Percentiles rank a stretch among this genome's conserved stretches.
Evolutionary conservation across 2,329 filamentous ascomycete species (phyloP).

Genomic region (Massarina eburnea): DNA sequence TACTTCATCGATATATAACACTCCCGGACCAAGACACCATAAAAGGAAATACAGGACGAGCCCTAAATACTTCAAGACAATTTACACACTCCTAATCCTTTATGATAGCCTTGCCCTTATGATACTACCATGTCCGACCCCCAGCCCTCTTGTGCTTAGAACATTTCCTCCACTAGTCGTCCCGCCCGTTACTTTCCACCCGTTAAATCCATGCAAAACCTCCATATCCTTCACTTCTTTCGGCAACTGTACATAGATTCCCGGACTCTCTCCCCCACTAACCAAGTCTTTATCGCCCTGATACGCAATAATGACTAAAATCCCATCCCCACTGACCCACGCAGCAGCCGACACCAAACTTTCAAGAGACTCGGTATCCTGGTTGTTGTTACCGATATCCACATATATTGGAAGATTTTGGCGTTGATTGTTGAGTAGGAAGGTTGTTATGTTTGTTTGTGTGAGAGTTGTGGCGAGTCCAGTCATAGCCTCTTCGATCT

Average conservation of each 20-base stretch:
- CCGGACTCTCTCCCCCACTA: background rate
- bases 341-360: slow-evolving; percentile 44
- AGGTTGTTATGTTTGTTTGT: slow-evolving; percentile 29
- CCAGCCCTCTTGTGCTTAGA: too few species aligned
- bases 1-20: too few species aligned
- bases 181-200: too few species aligned
- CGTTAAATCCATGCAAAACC: background rate
- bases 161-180: too few species aligned
- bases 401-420: slow-evolving; percentile 11
- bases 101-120: too few species aligned
- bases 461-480: slow-evolving; percentile 46
- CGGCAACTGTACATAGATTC: background rate
- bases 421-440: slow-evolving; percentile 44
- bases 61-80: too few species aligned
- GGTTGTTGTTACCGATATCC: slow-evolving; percentile 4
- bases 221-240: background rate
- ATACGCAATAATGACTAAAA: slow-evolving; percentile 44
- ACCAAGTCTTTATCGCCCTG: background rate
- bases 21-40: too few species aligned
- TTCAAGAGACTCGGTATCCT: background rate
- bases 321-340: slow-evolving; percentile 41
- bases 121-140: too few species aligned
- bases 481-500: slow-evolving; percentile 38
- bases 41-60: too few species aligned
- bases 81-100: too few species aligned